Evolutionary conservation across 2,329 filamentous ascomycete genomes (phyloP), one percentile per base, ranked within the genome.

Genomic region (Aspergillus sp.): DNA sequence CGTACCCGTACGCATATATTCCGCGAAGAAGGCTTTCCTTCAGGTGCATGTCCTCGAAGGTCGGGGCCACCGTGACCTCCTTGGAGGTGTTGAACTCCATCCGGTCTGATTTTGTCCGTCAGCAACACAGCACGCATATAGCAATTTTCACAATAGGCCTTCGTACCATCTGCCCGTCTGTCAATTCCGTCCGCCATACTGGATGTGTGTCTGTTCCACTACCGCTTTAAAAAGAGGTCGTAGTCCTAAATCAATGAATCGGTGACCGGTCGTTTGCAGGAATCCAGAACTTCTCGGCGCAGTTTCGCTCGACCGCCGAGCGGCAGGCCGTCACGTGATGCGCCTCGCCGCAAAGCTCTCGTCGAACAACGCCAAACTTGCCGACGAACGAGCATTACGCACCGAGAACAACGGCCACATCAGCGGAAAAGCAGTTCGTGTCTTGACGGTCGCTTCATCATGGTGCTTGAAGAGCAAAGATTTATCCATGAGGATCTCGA

Each of bases 61-160:
- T 95, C 41, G 90, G 89, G 61, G 91, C 88, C 48, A 75, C 93
- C 2, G 86, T 93, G 51, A 97, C 91, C 78, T 97, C 93, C 74
- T 95, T 96, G 54, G 91, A 96, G 68, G 93, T 98, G 56, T 85
- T 86, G 71, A 98, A 97, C 76, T 97, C 91, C 83, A 97, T 94
- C 71, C 88, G 83, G 77, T 95, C 90, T 75, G 50, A 47, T 36
- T 56, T 57, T 56, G 54, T 46, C 38, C 35, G 57, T 65, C 51
- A 64, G 61, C 49, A 53, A 32, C 19, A 19, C 2, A 19, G 19
- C 19, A 19, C 44, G 52, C n/a, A 45, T 43, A 29, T 2, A 19
- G 6, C 30, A 34, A 34, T 42, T 49, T 48, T 45, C n/a, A 46
- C 33, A 32, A 39, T 12, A 30, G 6, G 36, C 34, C 41, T 39